Conservation (phyloP, 169 alveolate genomes). For the Cryptosporidium sp. region DNA sequence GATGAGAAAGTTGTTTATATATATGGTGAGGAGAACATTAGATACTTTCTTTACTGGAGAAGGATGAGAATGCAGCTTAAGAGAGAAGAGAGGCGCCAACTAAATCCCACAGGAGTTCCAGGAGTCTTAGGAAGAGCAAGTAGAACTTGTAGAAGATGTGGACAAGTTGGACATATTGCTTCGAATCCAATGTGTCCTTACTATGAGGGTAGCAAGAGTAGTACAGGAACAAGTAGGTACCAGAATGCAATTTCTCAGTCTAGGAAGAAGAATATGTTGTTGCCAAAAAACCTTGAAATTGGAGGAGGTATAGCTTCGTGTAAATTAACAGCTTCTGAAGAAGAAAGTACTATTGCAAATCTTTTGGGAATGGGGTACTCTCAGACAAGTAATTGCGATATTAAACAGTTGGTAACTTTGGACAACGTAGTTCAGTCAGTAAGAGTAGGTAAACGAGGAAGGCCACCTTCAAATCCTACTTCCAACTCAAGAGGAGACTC, state of each 20-base stretch:
- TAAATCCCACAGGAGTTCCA: constrained; percentile 66
- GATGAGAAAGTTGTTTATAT: constrained; percentile 85
- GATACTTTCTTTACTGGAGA: constrained; percentile 84
- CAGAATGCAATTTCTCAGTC: constrained; percentile 61
- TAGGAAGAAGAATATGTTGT: background rate
- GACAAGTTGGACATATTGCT: constrained; percentile 89
- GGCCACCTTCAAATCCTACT: constrained; percentile 37
- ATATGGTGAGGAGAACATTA: constrained; percentile 87
- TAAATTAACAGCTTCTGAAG: constrained; percentile 63
- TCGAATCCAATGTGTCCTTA: constrained; percentile 87
- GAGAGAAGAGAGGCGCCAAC: constrained; percentile 77
- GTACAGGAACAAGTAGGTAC: constrained; percentile 66
- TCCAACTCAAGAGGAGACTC: background rate
- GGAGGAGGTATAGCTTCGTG: constrained; percentile 34
- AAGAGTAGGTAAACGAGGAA: constrained; percentile 47
- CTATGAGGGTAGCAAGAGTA: constrained; percentile 78
- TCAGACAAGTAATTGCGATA: constrained; percentile 4
- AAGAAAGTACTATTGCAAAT: constrained; percentile 63
- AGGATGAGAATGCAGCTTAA: constrained; percentile 78
- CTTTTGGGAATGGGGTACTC: constrained; percentile 61
- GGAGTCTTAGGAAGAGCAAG: constrained; percentile 79
- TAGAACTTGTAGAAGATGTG: constrained; percentile 86
- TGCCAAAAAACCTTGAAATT: background rate
- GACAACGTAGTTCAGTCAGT: constrained; percentile 44
- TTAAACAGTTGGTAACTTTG: constrained; percentile 38